Evolutionary conservation across 495 filamentous ascomycete genomes (phyloP), one percentile per base, ranked within the genome.

Genomic region (Chaetomium fimeti): DNA sequence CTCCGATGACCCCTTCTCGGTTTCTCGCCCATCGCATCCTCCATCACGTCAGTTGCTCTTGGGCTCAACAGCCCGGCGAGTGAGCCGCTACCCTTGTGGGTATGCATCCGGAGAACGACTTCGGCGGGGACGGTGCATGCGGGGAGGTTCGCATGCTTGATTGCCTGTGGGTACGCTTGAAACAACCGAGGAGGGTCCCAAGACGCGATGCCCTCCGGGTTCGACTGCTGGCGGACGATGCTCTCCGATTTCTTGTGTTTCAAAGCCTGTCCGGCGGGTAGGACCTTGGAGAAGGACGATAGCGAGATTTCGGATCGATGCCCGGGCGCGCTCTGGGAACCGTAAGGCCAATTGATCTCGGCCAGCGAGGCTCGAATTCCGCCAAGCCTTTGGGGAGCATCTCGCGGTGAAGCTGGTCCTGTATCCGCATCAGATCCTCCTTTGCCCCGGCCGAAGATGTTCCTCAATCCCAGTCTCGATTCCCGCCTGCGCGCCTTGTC

Each of bases 151-250:
- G 80, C 76, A 67, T 82, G 77, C 68, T 83, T 82, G 59, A 85
- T 85, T 11, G 92, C 85, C 74, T 96, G 93, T 1, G 92, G 89
- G 72, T 91, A 96, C n/a, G 91, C 91, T 70, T 95, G 87, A 76
- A 92, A 97, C 8, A 97, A 79, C 4, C 93, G 90, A 9, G 92
- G 92, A 4, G 90, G 88, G 60, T 87, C 84, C 89, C 91, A 96
- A 15, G 81, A 64, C 18, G 75, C 70, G 11, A 77, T 61, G 16
- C 55, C 49, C 3, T 59, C 62, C 9, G 68, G 51, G 51, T 67
- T 32, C 48, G 71, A 54, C 59, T 68, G 69, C 49, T 58, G 58
- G 49, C 72, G 69, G 20, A 73, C 69, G 27, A 60, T 57, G 53
- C 72, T 77, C 13, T 69, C 66, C 7, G 74, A 71, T 57, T 78